Conservation (phyloP, 257 asterid genomes). For the Rhazya stricta region DNA sequence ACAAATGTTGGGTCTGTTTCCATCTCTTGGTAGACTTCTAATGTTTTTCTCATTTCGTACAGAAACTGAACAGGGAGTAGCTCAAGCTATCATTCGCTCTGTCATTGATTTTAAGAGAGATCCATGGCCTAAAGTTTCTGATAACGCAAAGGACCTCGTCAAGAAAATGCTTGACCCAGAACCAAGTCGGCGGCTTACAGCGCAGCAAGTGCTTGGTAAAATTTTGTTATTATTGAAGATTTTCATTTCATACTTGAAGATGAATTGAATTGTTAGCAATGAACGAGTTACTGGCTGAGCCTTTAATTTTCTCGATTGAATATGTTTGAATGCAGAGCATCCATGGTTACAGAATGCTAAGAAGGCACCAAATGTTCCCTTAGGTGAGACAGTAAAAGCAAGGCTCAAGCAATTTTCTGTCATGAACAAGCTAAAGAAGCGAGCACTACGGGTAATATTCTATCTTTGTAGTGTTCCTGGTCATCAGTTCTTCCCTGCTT, state of each 20-base stretch:
- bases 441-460: constrained; percentile 50
- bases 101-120: constrained; percentile 64
- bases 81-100: constrained; percentile 77
- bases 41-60: constrained; percentile 13
- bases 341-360: constrained; percentile 63
- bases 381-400: constrained; percentile 74
- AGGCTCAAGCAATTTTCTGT: constrained; percentile 66
- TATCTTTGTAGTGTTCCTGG: not conserved
- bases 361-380: constrained; percentile 60
- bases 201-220: constrained; percentile 63
- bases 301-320: not conserved
- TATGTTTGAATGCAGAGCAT: constrained; percentile 40
- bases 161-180: constrained; percentile 73
- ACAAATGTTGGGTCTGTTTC: not conserved
- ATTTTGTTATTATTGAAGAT: constrained; percentile 3
- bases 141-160: constrained; percentile 76
- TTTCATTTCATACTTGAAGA: not conserved
- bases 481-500: not conserved
- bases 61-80: constrained; percentile 90
- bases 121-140: constrained; percentile 81
- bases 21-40: not conserved
- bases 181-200: constrained; percentile 56
- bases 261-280: constrained; percentile 6
- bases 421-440: constrained; percentile 67
- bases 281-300: not conserved